A percentile compares a stretch with the other conserved stretches of the same genome.
Evolutionary conservation across 305 asterid genomes (phyloP).

Genomic region (Fraxinus floribunda): DNA sequence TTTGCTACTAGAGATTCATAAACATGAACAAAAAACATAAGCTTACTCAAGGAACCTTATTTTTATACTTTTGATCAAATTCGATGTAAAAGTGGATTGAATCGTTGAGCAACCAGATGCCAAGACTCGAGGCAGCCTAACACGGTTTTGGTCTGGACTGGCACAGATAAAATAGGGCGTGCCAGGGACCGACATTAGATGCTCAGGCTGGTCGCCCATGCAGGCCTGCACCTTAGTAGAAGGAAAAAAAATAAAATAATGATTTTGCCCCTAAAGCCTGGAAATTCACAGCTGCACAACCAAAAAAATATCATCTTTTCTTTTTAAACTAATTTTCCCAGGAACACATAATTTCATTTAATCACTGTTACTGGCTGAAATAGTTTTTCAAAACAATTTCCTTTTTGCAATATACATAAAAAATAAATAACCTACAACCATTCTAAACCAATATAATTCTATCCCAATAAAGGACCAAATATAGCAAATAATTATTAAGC

Average conservation of each 20-base stretch:
- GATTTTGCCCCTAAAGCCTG: background rate
- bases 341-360: background rate
- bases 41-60: background rate
- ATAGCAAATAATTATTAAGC: background rate
- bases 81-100: background rate
- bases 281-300: background rate
- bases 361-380: background rate
- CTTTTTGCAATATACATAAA: background rate
- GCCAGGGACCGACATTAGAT: background rate
- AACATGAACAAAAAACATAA: background rate
- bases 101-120: background rate
- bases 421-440: background rate
- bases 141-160: background rate
- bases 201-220: background rate
- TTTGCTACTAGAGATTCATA: background rate
- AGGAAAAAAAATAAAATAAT: background rate
- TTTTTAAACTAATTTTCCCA: background rate
- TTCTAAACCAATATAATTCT: background rate
- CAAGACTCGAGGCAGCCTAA: background rate
- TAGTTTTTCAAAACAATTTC: background rate
- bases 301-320: background rate
- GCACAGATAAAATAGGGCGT: background rate
- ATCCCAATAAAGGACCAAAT: constrained; percentile 15
- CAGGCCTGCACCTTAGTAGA: background rate
- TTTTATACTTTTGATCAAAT: background rate